Conservation (phyloP, 1,284 basidiomycete genomes). For the Pisolithus thermaeus region DNA sequence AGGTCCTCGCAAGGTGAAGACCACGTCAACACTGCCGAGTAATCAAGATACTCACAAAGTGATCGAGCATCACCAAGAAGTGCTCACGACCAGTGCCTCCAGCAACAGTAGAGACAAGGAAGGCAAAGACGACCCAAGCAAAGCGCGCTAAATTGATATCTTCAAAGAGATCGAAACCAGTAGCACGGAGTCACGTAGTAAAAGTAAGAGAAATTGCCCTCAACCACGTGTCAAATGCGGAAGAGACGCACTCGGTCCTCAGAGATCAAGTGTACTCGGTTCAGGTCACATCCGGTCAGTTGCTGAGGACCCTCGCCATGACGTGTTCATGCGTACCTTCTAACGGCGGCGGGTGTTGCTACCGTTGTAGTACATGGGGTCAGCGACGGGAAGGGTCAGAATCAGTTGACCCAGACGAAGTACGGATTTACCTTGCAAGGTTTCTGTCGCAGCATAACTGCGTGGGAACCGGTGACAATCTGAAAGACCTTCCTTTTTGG, state of each 20-base stretch:
- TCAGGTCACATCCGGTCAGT: constrained; percentile 74
- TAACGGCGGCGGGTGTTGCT: constrained; percentile 31
- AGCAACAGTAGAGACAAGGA: constrained; percentile 48
- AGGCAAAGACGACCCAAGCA: constrained; percentile 51
- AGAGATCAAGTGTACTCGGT: constrained; percentile 74
- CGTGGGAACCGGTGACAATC: too few relatives aligned
- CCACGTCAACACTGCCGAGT: too few relatives aligned
- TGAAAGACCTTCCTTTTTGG: too few relatives aligned
- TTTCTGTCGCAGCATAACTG: too few relatives aligned
- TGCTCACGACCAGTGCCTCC: constrained; percentile 44
- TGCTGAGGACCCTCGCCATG: constrained; percentile 61
- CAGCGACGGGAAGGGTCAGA: constrained; percentile 47
- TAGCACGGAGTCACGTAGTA: constrained; percentile 45
- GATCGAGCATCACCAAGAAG: constrained; percentile 51
- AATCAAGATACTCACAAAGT: constrained; percentile 32
- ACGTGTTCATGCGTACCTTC: background rate
- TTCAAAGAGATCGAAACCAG: constrained; percentile 40
- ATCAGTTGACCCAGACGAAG: background rate
- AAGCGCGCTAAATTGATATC: constrained; percentile 35
- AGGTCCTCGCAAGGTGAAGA: too few relatives aligned
- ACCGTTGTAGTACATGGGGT: constrained; percentile 84
- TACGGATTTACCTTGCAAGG: too few relatives aligned
- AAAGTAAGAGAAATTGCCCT: constrained; percentile 31
- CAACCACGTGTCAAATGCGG: background rate
- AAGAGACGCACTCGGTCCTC: constrained; percentile 63